phyloP scores from a whole-genome alignment of 148 eudicot species.

The Rhododendron vialii region DNA sequence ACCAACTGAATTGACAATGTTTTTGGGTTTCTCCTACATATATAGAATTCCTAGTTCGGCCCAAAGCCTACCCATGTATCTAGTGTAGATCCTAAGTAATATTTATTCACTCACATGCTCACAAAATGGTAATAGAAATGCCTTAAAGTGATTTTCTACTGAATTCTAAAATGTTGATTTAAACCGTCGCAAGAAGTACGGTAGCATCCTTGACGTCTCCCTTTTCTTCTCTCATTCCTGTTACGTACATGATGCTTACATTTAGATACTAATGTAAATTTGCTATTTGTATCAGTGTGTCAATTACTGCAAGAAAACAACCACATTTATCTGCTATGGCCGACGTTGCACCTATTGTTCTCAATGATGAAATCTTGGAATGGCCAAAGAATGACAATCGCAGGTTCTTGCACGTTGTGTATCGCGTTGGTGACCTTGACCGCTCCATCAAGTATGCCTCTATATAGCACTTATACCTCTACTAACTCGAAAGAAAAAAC shows the following conservation, averaged over 20 bases:
- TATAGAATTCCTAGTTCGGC: too few relatives aligned
- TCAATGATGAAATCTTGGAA: slow-evolving; percentile 54
- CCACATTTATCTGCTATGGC: slow-evolving; percentile 43
- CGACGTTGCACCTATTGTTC: slow-evolving; percentile 38
- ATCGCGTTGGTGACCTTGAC: slow-evolving; percentile 90
- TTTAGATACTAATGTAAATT: neutral
- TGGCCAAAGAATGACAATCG: slow-evolving; percentile 83
- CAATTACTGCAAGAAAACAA: neutral
- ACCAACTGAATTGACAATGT: too few relatives aligned
- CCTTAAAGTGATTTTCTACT: too few relatives aligned
- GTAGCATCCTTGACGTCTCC: neutral
- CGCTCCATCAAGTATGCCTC: slow-evolving; percentile 68
- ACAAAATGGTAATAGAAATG: too few relatives aligned
- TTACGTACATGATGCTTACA: neutral
- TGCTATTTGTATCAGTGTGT: neutral
- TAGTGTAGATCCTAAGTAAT: too few relatives aligned
- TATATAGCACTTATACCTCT: neutral
- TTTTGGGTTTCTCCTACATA: too few relatives aligned
- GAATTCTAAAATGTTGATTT: too few relatives aligned
- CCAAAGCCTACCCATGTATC: too few relatives aligned
- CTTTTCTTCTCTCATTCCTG: neutral
- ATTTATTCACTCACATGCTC: too few relatives aligned
- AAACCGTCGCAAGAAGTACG: too few relatives aligned
- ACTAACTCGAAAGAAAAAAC: neutral
- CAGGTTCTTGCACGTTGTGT: slow-evolving; percentile 71